Evolutionary conservation across 2,329 filamentous ascomycete species (phyloP), one percentile per base, ranked within the genome.

Genomic region (Ceratocystis lukuohia): DNA sequence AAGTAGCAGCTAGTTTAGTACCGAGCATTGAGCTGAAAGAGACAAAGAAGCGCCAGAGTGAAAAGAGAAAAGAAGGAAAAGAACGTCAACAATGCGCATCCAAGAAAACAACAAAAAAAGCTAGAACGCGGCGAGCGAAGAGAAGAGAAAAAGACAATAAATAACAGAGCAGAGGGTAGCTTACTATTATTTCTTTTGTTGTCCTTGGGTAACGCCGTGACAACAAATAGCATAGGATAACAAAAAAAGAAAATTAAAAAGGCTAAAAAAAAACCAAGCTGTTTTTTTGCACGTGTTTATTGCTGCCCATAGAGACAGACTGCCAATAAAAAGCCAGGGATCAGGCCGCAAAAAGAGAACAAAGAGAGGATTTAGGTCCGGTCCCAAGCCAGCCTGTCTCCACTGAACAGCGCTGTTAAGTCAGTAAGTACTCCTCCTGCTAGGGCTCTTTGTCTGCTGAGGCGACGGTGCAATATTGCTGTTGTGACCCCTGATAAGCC

Each of bases 161-260:
- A 59, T 17, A 28, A 8, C 48, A 57, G 10, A 8, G 15, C 22
- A 57, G 12, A 5, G 12, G n/a, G 17, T 5, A 33, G 48, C 28
- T 22, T 45, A 41, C 37, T 15, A 41, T 41, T 41, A 15, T 41
- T 41, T 15, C 37, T 45, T 57, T 41, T 57, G 37, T 25, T 62
- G 15, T 62, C 30, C 20, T 62, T 17, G 61, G 61, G 61, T 37
- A 64, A 59, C 50, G 63, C 59, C 63, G 63, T 53, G 61, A 63
- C 64, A 62, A 62, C 50, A 66, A 66, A 62, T 30, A 56, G 62
- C 50, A 44, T 10, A 37, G 10, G 7, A 28, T 10, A 57, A 3
- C 20, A 48, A 44, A 62, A 22, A 20, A 45, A 63, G 12, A 50
- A 61, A 22, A 41, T 17, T 10, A 50, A 62, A 44, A 50, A n/a